Evolutionary conservation across 257 asterid genomes (phyloP).

Genomic region (Plantago elongata): DNA sequence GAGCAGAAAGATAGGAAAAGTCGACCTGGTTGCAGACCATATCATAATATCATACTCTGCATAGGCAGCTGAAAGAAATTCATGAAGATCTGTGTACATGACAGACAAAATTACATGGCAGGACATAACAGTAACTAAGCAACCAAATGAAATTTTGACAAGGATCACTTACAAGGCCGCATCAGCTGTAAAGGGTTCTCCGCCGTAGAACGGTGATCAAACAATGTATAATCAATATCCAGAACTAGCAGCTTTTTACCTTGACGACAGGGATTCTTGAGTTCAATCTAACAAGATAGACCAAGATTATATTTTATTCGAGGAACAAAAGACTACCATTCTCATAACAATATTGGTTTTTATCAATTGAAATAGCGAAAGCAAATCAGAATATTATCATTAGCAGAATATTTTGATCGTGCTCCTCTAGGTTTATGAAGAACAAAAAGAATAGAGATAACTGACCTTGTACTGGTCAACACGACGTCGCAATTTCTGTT

Average conservation of each 20-base stretch:
- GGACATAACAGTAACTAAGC: constrained; percentile 10
- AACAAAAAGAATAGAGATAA: constrained; percentile 9
- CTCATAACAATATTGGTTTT: background rate
- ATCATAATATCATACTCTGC: constrained; percentile 93
- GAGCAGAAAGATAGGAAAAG: background rate
- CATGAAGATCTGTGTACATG: constrained; percentile 76
- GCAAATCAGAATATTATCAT: too few species aligned
- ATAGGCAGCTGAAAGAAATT: constrained; percentile 84
- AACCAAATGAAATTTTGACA: constrained; percentile 1
- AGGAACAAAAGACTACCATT: background rate
- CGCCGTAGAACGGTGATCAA: constrained; percentile 93
- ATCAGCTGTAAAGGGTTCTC: constrained; percentile 87
- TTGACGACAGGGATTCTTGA: constrained; percentile 81
- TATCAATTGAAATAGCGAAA: too few species aligned
- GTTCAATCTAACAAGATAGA: constrained; percentile 52
- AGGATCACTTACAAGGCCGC: constrained; percentile 80
- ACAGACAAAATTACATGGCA: constrained; percentile 4
- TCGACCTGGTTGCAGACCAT: constrained; percentile 95
- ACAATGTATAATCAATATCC: constrained; percentile 89
- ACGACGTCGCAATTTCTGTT: constrained; percentile 81
- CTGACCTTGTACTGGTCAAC: constrained; percentile 68
- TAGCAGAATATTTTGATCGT: too few species aligned
- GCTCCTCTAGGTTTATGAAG: constrained; percentile 7
- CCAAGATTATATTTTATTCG: constrained; percentile 11
- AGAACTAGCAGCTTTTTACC: constrained; percentile 92